Base-by-base conservation (phyloP, 1,139 yeast genomes). In the Magnusiomyces paraingens region DNA sequence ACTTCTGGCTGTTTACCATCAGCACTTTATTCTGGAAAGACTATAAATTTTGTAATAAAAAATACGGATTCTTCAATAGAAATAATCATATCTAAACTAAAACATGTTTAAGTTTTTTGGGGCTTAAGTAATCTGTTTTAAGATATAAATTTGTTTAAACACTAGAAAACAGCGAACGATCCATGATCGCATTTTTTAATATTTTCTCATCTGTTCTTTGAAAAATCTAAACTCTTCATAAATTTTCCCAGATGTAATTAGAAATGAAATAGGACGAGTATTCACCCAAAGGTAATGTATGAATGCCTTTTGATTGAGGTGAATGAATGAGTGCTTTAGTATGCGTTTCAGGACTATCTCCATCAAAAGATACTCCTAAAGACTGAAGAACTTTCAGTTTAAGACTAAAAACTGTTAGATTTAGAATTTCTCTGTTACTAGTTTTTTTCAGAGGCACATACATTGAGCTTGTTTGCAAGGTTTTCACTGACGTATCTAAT, bases 201-300 rank as follows among this genome's bases (percentile, higher is more conserved):
- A n/a, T n/a, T n/a, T n/a, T n/a, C n/a, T n/a, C n/a, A n/a, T n/a
- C n/a, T n/a, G n/a, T n/a, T n/a, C n/a, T n/a, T n/a, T n/a, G n/a
- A n/a, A n/a, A n/a, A n/a, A n/a, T n/a, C n/a, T n/a, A n/a, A 26
- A 26, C 32, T 26, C 32, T 8, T 26, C 32, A 26, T 26, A 26
- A 26, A 26, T 52, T 54, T 17, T 85, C 91, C 94, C 94, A 86
- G 21, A 86, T 76, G 64, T 78, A 82, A 62, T 84, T 84, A 10
- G 88, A 77, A 35, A 84, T 76, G 65, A 84, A 84, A 62, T 76
- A 82, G 58, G 80, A 81, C 59, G 83, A 78, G 62, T 82, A 82
- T 32, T 79, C 78, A 59, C 82, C 86, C 12, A 82, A 61, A 38
- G 78, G 74, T 52, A 86, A 68, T 4, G 80, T 74, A 60, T 78